These are phyloP conservation scores for Cerrena zonata DNA, from an alignment of 1,284 basidiomycete genomes.

Conservation along the genomic window DNA sequence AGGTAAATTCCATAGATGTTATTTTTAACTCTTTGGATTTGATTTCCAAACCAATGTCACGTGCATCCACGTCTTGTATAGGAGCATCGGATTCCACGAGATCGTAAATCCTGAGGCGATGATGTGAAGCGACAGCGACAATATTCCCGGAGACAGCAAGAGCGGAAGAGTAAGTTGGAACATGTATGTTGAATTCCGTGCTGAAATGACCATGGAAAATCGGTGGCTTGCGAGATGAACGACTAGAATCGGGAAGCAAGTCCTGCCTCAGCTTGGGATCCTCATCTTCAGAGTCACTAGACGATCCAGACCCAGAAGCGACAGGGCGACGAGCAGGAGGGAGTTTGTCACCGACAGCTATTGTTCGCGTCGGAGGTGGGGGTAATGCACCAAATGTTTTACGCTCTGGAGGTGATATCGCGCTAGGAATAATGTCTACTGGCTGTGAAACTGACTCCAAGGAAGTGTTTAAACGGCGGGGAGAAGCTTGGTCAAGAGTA, in stretches of 20 bases:
- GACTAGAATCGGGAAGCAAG: conserved; percentile 74
- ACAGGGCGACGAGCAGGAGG: conserved; percentile 50
- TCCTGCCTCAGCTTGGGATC: conserved; percentile 40
- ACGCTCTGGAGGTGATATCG: conserved; percentile 31
- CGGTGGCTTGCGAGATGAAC: conserved; percentile 78
- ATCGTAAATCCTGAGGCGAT: conserved; percentile 65
- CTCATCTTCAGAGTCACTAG: conserved; percentile 41
- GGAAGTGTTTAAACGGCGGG: conserved; percentile 8
- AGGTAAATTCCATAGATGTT: conserved; percentile 68
- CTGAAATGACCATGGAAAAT: conserved; percentile 37
- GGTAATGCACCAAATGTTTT: conserved; percentile 44
- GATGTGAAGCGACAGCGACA: conserved; percentile 56
- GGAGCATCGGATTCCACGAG: conserved; percentile 43
- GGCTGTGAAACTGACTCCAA: background rate
- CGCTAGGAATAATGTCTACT: background rate
- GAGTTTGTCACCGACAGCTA: conserved; percentile 61
- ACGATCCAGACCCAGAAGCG: conserved; percentile 38
- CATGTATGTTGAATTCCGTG: conserved; percentile 45
- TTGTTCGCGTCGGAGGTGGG: conserved; percentile 69
- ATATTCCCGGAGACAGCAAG: conserved; percentile 58
- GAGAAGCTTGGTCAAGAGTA: conserved; percentile 11
- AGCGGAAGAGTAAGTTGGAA: conserved; percentile 51
- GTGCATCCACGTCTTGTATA: conserved; percentile 53
- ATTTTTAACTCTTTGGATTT: conserved; percentile 64
- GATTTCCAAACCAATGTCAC: conserved; percentile 47